Percentiles rank a stretch among this genome's conserved stretches.
phyloP scores from a whole-genome alignment of 73 alveolate genomes.

The Tetrahymena elliotti region DNA sequence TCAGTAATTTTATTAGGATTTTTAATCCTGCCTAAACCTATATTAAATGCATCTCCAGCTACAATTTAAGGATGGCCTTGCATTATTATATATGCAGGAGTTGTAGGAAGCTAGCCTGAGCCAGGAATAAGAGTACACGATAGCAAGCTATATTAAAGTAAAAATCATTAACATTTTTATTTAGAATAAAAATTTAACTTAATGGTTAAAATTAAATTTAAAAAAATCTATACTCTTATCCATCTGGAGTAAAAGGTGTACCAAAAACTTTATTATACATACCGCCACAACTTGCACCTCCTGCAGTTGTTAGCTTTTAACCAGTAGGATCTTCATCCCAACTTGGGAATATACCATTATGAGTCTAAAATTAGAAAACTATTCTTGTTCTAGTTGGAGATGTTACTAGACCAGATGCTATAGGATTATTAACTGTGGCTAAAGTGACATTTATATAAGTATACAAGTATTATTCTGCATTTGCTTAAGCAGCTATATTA shows the following conservation, averaged over 20 bases:
- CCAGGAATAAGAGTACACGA: background rate
- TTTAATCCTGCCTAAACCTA: background rate
- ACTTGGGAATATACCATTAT: constrained; percentile 5
- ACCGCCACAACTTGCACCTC: constrained; percentile 27
- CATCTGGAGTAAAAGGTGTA: constrained; percentile 16
- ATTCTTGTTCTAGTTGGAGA: constrained; percentile 4
- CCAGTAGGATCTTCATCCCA: constrained; percentile 32
- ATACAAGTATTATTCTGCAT: constrained; percentile 18
- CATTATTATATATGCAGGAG: background rate
- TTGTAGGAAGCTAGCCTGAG: background rate
- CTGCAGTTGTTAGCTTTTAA: background rate
- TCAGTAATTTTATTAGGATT: background rate
- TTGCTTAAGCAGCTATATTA: constrained; percentile 6
- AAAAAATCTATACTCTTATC: background rate
- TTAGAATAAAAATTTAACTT: background rate
- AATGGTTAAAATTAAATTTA: background rate
- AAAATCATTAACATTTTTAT: background rate
- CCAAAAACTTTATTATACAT: constrained; percentile 4
- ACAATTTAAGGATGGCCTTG: background rate
- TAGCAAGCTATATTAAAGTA: background rate
- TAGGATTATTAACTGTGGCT: constrained; percentile 1
- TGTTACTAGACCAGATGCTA: constrained; percentile 8
- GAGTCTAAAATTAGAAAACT: constrained; percentile 12
- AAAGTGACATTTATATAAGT: constrained; percentile 16
- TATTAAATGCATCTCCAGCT: background rate